phyloP scores from a whole-genome alignment of 768 basidiomycete genomes.

The Naematelia aurantialba region DNA sequence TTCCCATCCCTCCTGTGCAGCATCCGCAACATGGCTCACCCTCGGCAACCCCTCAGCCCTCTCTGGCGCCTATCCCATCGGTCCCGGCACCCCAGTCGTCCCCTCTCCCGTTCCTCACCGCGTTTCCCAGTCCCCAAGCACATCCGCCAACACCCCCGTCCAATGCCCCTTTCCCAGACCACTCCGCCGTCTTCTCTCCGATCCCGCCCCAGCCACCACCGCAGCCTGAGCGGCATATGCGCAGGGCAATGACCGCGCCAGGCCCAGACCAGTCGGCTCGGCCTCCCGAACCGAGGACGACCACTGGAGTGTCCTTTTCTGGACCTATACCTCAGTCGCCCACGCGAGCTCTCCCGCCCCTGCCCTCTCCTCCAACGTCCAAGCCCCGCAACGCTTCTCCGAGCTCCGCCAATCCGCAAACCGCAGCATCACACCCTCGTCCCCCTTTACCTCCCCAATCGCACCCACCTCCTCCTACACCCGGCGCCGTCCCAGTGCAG shows the following conservation, averaged over 20 bases:
- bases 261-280: slow-evolving; percentile 11
- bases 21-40: not conserved
- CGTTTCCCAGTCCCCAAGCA: slow-evolving; percentile 12
- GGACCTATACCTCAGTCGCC: slow-evolving; percentile 20
- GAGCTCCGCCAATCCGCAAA: not conserved
- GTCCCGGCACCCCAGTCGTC: slow-evolving; percentile 39
- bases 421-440: not conserved
- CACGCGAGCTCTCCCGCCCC: slow-evolving; percentile 30
- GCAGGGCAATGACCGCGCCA: slow-evolving; percentile 37
- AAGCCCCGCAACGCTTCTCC: not conserved
- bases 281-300: slow-evolving; percentile 22
- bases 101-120: slow-evolving; percentile 19
- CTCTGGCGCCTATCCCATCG: slow-evolving; percentile 18
- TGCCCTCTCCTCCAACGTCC: slow-evolving; percentile 22
- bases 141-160: slow-evolving; percentile 8
- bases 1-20: slow-evolving; percentile 9
- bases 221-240: slow-evolving; percentile 41
- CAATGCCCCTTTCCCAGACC: too few relatives aligned
- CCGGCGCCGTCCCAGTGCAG: not conserved
- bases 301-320: slow-evolving; percentile 14
- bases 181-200: too few relatives aligned
- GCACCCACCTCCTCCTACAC: slow-evolving; percentile 8
- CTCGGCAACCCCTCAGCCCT: not conserved
- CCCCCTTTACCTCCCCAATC: slow-evolving; percentile 13
- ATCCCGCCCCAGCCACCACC: slow-evolving; percentile 40